Conservation (phyloP, 768 basidiomycete genomes). For the Mycena sanguinolenta region DNA sequence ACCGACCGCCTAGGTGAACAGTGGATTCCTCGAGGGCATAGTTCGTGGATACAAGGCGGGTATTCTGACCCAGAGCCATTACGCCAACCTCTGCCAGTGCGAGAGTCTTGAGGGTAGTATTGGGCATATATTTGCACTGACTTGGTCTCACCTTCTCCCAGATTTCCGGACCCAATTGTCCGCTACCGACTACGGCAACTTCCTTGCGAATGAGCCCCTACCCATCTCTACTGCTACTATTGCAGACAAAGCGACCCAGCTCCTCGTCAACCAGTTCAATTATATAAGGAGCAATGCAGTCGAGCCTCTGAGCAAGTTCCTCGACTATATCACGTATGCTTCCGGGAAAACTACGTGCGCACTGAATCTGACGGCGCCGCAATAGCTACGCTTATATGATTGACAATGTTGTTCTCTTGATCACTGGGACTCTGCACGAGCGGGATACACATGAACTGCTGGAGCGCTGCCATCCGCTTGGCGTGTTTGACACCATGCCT, state of each 20-base stretch:
- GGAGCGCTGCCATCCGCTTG: slow-evolving; percentile 96
- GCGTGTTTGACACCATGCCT: slow-evolving; percentile 98
- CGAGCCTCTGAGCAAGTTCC: slow-evolving; percentile 89
- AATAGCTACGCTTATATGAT: slow-evolving; percentile 98
- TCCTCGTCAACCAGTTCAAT: slow-evolving; percentile 97
- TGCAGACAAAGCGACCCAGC: slow-evolving; percentile 95
- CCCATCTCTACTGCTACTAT: slow-evolving; percentile 95
- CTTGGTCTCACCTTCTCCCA: slow-evolving; percentile 46
- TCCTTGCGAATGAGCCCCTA: slow-evolving; percentile 95
- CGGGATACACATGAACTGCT: slow-evolving; percentile 97
- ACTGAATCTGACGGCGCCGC: slow-evolving; percentile 30
- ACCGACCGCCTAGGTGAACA: slow-evolving; percentile 66
- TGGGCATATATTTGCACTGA: not conserved
- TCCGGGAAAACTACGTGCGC: slow-evolving; percentile 25
- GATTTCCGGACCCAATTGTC: slow-evolving; percentile 97
- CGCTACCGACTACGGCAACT: slow-evolving; percentile 98
- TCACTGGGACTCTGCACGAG: slow-evolving; percentile 97
- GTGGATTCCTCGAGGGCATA: slow-evolving; percentile 85
- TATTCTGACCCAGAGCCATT: slow-evolving; percentile 89
- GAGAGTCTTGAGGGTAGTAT: slow-evolving; percentile 92
- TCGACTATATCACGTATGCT: slow-evolving; percentile 97
- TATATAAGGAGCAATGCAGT: slow-evolving; percentile 93
- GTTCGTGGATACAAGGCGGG: slow-evolving; percentile 95
- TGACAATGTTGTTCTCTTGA: slow-evolving; percentile 97
- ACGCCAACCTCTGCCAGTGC: slow-evolving; percentile 95